These are phyloP conservation scores for Arctium lappa DNA, from an alignment of 129 eudicot genomes.

Conservation along the genomic window DNA sequence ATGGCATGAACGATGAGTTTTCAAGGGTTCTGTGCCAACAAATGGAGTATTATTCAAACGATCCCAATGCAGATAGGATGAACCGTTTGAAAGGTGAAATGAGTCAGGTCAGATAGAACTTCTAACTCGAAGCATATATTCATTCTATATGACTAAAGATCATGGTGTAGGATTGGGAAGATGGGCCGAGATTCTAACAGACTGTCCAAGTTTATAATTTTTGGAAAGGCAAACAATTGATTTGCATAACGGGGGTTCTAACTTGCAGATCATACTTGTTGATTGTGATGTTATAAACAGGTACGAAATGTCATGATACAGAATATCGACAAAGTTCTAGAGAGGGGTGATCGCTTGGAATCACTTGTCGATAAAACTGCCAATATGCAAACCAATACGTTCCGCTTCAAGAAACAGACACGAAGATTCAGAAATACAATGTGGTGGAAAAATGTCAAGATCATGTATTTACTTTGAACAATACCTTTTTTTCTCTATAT, in stretches of 20 bases:
- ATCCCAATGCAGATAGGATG: constrained; percentile 89
- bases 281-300: constrained; percentile 32
- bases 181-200: not conserved
- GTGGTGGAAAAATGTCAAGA: constrained; percentile 95
- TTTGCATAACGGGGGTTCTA: not conserved
- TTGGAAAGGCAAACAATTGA: not conserved
- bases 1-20: constrained; percentile 90
- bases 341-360: constrained; percentile 91
- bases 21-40: constrained; percentile 91
- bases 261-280: not conserved
- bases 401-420: constrained; percentile 83
- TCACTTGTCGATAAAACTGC: constrained; percentile 86
- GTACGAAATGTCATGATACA: constrained; percentile 87
- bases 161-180: not conserved
- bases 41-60: constrained; percentile 85
- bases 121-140: not conserved
- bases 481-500: not conserved
- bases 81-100: constrained; percentile 90
- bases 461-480: constrained; percentile 50
- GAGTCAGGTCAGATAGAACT: constrained; percentile 64
- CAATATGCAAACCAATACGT: constrained; percentile 80
- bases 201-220: no score
- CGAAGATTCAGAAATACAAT: constrained; percentile 82
- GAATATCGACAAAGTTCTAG: constrained; percentile 88
- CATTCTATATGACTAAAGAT: not conserved